Base-by-base conservation (phyloP, 495 filamentous ascomycete species). In the Friedmanniomyces simplex region DNA sequence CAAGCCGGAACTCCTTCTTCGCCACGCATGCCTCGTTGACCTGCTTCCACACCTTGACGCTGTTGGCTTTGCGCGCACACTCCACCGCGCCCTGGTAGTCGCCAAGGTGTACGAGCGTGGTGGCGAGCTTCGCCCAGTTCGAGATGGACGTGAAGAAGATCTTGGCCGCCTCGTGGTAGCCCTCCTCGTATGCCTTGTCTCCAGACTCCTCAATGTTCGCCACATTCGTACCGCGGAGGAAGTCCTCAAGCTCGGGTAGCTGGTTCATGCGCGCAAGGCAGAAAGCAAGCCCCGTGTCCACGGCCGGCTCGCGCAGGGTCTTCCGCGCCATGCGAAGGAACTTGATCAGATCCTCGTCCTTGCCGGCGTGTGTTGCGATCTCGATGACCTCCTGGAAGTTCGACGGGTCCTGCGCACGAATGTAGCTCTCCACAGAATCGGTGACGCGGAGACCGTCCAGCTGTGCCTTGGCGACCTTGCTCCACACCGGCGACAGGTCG, bases 21-120 rank as follows among this genome's bases (percentile, higher is more conserved):
- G 83, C 79, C 54, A 99, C 88, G 71, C 94, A 99, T 36, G 93
- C 94, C 68, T 87, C 86, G 72, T 97, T 95, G 63, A 99, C 94
- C 72, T 99, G 89, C 75, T 91, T 95, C 94, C 94, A 99, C 54
- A 99, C 94, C 78, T 95, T 96, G 74, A 94, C 89, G 76, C 90
- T 99, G 78, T 97, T 99, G 68, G 94, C 94, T 75, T 97, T 97
- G 67, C 94, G 88, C 24, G 94, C 94, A 66, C 91, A 97, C 73
- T 99, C 94, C 34, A 99, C 94, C 26, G 94, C 94, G 54, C 90
- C 89, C 70, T 99, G 94, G 74, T 99, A 96, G 53, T 99, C 94
- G 66, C 86, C 86, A 8, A 99, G 80, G 70, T 96, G 91, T 21
- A 99, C 94, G 57, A 96, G 76, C 25, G 94, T 97, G 13, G 94